These are phyloP conservation scores for Wickerhamiella pararugosa DNA, from an alignment of 1,139 yeast genomes.

Conservation along the genomic window DNA sequence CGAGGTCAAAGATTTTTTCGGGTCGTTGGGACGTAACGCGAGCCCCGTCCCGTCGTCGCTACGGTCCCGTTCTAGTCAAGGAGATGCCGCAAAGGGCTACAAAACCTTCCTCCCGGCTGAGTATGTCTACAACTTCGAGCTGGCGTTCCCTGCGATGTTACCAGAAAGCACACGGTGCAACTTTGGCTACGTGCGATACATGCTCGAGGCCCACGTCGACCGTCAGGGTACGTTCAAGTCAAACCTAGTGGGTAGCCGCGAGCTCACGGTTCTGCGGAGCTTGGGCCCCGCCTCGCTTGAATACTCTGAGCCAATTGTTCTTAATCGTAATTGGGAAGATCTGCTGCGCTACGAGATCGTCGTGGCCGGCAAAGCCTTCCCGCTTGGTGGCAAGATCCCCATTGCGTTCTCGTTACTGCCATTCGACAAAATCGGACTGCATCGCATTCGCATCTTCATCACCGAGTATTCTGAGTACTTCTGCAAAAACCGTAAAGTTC, in stretches of 20 bases:
- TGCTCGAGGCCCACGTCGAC: conserved; percentile 50
- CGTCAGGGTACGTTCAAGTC: conserved; percentile 78
- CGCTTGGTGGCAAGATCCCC: conserved; percentile 71
- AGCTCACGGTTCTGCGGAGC: conserved; percentile 55
- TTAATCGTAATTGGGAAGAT: conserved; percentile 86
- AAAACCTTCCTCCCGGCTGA: conserved; percentile 62
- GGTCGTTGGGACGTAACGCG: conserved; percentile 2
- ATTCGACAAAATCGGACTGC: conserved; percentile 71
- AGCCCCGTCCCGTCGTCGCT: conserved; percentile 1
- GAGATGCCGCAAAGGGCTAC: conserved; percentile 19
- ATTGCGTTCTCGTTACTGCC: conserved; percentile 75
- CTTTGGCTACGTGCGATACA: conserved; percentile 65
- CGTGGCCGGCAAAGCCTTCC: conserved; percentile 65
- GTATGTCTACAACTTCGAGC: conserved; percentile 82
- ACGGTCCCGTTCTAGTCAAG: conserved; percentile 1
- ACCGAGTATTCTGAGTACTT: conserved; percentile 86
- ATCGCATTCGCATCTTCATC: conserved; percentile 67
- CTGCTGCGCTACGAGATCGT: conserved; percentile 78
- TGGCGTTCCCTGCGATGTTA: conserved; percentile 62
- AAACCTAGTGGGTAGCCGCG: conserved; percentile 47
- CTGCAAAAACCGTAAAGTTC: conserved; percentile 74
- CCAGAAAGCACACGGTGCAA: conserved; percentile 73
- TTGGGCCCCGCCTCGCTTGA: conserved; percentile 70
- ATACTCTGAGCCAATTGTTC: conserved; percentile 85
- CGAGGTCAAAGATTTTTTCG: conserved; percentile 7